Evolutionary conservation across 805 yeast species (phyloP).

Genomic region (Peterozyma xylosa): DNA sequence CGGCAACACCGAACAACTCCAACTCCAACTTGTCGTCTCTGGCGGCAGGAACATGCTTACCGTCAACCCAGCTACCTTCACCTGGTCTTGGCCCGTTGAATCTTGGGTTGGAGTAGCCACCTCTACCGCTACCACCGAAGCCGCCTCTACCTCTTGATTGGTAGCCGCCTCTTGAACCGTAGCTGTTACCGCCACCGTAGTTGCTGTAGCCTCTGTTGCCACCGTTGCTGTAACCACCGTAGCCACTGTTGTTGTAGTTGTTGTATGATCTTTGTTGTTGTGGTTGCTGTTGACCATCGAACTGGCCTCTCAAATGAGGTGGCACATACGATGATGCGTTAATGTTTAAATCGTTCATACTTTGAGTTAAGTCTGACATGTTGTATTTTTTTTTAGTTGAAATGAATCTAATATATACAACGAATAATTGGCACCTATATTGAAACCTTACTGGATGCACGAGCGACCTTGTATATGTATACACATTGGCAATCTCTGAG

Average conservation of each 20-base stretch:
- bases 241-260: conserved; percentile 11
- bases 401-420: neutral
- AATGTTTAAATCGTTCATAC: conserved; percentile 49
- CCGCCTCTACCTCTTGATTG: conserved; percentile 19
- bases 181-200: conserved; percentile 18
- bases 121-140: conserved; percentile 22
- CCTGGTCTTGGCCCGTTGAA: conserved; percentile 33
- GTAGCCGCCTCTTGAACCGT: conserved; percentile 21
- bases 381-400: conserved; percentile 14
- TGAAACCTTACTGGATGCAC: neutral
- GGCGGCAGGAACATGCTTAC: conserved; percentile 80
- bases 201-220: conserved; percentile 24
- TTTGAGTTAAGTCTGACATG: conserved; percentile 54
- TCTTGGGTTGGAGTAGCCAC: conserved; percentile 19
- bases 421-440: too few species aligned
- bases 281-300: conserved; percentile 7
- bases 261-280: conserved; percentile 10
- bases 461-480: neutral
- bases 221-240: conserved; percentile 21
- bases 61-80: conserved; percentile 81
- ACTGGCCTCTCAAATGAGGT: conserved; percentile 34
- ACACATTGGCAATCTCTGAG: neutral
- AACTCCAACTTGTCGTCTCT: conserved; percentile 62
- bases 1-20: conserved; percentile 76
- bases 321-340: conserved; percentile 33